Conservation (phyloP, 495 filamentous ascomycete species). For the Cetradonia linearis region DNA sequence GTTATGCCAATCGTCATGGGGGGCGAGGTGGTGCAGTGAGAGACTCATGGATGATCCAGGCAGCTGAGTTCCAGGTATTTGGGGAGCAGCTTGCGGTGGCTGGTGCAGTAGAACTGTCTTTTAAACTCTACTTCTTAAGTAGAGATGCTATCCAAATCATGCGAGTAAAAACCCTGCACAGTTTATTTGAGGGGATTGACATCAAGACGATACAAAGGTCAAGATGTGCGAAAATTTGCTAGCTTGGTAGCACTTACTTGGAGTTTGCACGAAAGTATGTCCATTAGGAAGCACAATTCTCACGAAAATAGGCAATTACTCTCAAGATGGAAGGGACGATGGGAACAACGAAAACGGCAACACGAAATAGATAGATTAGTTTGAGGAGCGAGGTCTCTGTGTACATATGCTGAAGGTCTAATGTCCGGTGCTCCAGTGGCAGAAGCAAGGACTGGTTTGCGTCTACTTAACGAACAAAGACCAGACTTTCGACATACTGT, state of each 20-base stretch:
- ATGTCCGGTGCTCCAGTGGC: not conserved
- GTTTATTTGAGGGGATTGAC: not conserved
- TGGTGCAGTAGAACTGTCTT: not conserved
- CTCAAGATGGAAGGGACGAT: not conserved
- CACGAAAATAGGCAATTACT: not conserved
- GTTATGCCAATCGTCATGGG: conserved; percentile 1
- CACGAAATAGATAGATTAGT: not conserved
- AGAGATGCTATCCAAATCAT: conserved; percentile 13
- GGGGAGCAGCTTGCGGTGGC: not conserved
- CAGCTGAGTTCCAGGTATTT: not conserved
- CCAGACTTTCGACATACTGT: not conserved
- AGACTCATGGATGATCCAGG: not conserved
- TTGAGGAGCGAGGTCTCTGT: not conserved
- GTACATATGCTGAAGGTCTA: not conserved
- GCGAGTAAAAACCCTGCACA: not conserved
- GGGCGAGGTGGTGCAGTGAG: not conserved
- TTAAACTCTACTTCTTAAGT: not conserved
- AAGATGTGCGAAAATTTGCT: not conserved
- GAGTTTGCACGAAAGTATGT: too few relatives aligned
- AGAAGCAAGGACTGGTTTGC: not conserved
- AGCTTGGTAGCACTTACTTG: not conserved
- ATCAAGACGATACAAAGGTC: not conserved
- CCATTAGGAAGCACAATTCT: not conserved
- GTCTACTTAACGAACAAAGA: not conserved
- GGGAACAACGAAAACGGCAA: not conserved